Percentiles rank a stretch among this genome's conserved stretches.
phyloP scores from a whole-genome alignment of 768 basidiomycete genomes.

The Naganishia randhawae region DNA sequence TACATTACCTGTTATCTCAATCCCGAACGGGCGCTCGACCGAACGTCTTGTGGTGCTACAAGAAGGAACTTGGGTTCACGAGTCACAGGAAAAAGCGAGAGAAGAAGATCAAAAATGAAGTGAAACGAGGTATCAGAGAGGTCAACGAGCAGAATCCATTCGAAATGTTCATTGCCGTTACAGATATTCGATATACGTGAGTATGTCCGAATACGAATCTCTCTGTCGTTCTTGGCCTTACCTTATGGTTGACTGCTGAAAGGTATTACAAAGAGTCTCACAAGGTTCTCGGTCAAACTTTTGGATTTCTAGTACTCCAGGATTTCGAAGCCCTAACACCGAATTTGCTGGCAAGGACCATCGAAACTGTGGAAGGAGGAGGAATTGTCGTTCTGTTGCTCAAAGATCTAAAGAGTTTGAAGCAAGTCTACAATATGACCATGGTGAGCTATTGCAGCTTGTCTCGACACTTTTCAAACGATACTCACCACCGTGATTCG shows the following conservation, averaged over 20 bases:
- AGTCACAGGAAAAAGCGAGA: slow-evolving; percentile 96
- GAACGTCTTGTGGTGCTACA: slow-evolving; percentile 96
- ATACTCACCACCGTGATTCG: neutral
- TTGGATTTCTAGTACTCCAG: slow-evolving; percentile 93
- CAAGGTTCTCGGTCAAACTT: slow-evolving; percentile 94
- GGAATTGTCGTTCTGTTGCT: slow-evolving; percentile 73
- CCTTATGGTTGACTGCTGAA: neutral
- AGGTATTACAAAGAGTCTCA: slow-evolving; percentile 96
- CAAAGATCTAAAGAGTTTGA: slow-evolving; percentile 89
- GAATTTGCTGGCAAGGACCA: slow-evolving; percentile 90
- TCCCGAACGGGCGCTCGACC: slow-evolving; percentile 81
- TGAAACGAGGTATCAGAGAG: slow-evolving; percentile 89
- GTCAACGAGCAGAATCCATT: slow-evolving; percentile 94
- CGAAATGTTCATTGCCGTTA: slow-evolving; percentile 97
- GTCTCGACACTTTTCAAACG: neutral
- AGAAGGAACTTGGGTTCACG: slow-evolving; percentile 95
- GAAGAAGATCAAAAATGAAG: slow-evolving; percentile 91
- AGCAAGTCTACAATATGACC: slow-evolving; percentile 88
- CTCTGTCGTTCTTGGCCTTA: neutral
- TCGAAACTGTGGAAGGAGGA: slow-evolving; percentile 97
- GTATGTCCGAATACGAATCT: slow-evolving; percentile 43
- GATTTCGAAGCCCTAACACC: slow-evolving; percentile 98
- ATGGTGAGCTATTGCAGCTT: slow-evolving; percentile 53
- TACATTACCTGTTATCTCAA: slow-evolving; percentile 92
- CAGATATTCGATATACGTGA: slow-evolving; percentile 94